These are phyloP conservation scores for Colletotrichum eremochloae DNA, from an alignment of 2,329 filamentous ascomycete species.

Conservation along the genomic window DNA sequence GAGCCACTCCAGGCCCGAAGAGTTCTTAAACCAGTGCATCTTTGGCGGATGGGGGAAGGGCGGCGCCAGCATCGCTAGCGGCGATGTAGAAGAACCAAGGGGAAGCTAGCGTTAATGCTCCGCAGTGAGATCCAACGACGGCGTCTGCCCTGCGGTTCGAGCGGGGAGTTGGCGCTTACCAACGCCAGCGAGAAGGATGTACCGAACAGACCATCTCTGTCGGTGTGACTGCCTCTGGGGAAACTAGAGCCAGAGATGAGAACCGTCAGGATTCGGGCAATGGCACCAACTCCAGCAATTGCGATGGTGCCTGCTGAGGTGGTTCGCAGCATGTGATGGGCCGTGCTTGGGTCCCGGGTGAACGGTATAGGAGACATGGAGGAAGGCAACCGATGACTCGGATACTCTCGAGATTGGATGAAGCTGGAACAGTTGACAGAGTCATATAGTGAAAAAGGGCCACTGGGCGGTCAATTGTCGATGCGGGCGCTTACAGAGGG, in stretches of 20 bases:
- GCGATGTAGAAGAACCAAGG: constrained; percentile 19
- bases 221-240: constrained; percentile 5
- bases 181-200: constrained; percentile 23
- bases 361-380: constrained; percentile 8
- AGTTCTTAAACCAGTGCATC: constrained; percentile 12
- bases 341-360: constrained; percentile 19
- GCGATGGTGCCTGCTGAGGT: constrained; percentile 6
- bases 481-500: constrained; percentile 21
- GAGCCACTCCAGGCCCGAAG: constrained; percentile 19
- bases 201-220: constrained; percentile 13
- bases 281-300: constrained; percentile 5
- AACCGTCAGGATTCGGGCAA: constrained; percentile 21
- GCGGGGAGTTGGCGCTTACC: constrained; percentile 6
- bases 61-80: constrained; percentile 4
- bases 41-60: constrained; percentile 10
- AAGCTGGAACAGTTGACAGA: neutral
- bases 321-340: constrained; percentile 4
- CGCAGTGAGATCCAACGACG: neutral
- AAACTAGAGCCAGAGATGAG: constrained; percentile 16
- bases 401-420: constrained; percentile 3
- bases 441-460: neutral
- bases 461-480: neutral
- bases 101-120: constrained; percentile 3
- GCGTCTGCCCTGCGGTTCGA: neutral
- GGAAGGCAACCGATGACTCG: neutral